Base-by-base conservation (phyloP, 495 filamentous ascomycete species). In the Pyrenopolyporus hunteri region DNA sequence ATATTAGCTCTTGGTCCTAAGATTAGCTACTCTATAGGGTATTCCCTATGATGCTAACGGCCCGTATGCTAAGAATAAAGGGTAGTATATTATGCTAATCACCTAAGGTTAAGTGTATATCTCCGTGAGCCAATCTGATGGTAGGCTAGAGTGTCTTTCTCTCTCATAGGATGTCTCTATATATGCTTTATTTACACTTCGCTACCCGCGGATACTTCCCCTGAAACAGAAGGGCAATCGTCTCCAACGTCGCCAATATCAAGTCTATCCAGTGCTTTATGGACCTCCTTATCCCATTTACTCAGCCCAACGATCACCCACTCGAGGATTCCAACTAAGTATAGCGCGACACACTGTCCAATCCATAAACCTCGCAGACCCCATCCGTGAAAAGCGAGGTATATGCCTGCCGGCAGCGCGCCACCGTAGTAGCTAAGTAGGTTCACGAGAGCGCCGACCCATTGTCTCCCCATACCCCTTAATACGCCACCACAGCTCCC, bases 381-480 rank as follows among this genome's bases (percentile, higher is more conserved):
- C 91, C 92, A 96, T 1, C 91, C 91, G 70, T 93, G 85, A 66
- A 94, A 95, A 4, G 93, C 92, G 45, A 96, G 80, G 74, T 83
- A 96, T 49, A 96, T 89, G 0, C 93, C 93, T 42, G 89, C 74
- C 6, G 92, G 92, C 63, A 96, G 71, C 0, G 91, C 92, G 36
- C 90, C 91, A 60, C 86, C 82, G 72, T 96, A 97, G 64, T 97
- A 97, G 66, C 86, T 90, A n/a, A 93, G 73, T 23, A 95, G 71
- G 69, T 97, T 96, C 56, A 96, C 92, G n/a, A 84, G 76, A 14
- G 93, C 92, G 11, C 92, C 92, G 25, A 94, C 80, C 79, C 95
- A 92, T 73, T 97, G 92, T 31, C 90, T 77, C 10, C 92, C 92
- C 89, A 92, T 93, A 0, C 92, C 92, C 44, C 92, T 73, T 8